These are phyloP conservation scores for Aureobasidium namibiae DNA, from an alignment of 2,329 filamentous ascomycete genomes.

Conservation along the genomic window DNA sequence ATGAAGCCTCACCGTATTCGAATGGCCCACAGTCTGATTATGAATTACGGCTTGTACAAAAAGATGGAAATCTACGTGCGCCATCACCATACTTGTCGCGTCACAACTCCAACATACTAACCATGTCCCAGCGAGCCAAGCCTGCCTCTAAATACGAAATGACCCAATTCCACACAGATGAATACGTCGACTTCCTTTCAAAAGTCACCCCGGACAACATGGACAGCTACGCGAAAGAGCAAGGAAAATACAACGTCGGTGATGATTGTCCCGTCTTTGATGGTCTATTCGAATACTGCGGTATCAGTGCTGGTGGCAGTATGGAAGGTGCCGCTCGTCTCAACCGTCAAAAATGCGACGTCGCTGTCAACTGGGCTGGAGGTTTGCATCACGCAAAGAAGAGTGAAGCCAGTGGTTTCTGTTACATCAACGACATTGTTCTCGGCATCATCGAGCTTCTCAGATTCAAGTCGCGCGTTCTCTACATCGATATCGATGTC, in stretches of 20 bases:
- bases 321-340: slow-evolving; percentile 64
- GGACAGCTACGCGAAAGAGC: slow-evolving; percentile 85
- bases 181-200: slow-evolving; percentile 63
- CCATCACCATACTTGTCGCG: slow-evolving; percentile 11
- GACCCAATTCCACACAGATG: slow-evolving; percentile 66
- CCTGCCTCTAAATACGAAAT: slow-evolving; percentile 58
- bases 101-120: not conserved
- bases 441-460: slow-evolving; percentile 58
- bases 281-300: slow-evolving; percentile 62
- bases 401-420: slow-evolving; percentile 40
- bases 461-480: slow-evolving; percentile 54
- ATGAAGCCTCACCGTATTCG: slow-evolving; percentile 63
- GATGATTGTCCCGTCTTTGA: slow-evolving; percentile 59
- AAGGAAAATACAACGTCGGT: slow-evolving; percentile 66
- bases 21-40: slow-evolving; percentile 57
- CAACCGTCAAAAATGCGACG: slow-evolving; percentile 60
- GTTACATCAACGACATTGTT: slow-evolving; percentile 52
- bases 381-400: slow-evolving; percentile 43
- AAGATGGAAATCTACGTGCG: slow-evolving; percentile 64
- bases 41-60: slow-evolving; percentile 67
- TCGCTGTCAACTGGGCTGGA: slow-evolving; percentile 49
- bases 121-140: slow-evolving; percentile 21
- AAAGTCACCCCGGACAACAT: slow-evolving; percentile 98
- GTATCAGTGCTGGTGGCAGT: slow-evolving; percentile 60
- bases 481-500: slow-evolving; percentile 61